A percentile compares a stretch with the other conserved stretches of the same genome.
Conservation (phyloP, 1,284 basidiomycete genomes). For the Singerocomus inundabilis region DNA sequence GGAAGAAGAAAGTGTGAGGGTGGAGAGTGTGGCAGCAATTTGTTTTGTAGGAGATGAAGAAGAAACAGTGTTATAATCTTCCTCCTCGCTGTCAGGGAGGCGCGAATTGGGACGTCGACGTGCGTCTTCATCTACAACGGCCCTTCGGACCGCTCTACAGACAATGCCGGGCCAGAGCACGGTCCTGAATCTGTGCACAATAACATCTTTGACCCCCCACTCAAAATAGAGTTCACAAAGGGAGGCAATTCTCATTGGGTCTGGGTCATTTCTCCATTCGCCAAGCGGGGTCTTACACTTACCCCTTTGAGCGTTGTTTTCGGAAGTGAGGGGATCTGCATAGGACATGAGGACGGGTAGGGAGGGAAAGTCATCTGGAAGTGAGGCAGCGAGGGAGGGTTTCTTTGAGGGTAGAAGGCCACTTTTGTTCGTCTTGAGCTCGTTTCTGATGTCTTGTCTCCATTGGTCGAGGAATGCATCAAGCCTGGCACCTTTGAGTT, state of each 20-base stretch:
- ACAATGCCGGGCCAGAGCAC: conserved; percentile 72
- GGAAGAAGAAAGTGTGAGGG: conserved; percentile 19
- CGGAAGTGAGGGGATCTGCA: conserved; percentile 70
- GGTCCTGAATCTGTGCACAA: conserved; percentile 76
- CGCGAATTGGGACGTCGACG: conserved; percentile 15
- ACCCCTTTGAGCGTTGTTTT: conserved; percentile 46
- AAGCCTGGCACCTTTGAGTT: conserved; percentile 46
- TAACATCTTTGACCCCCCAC: conserved; percentile 80
- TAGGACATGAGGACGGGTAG: conserved; percentile 73
- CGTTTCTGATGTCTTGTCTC: conserved; percentile 62
- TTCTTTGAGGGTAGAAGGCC: conserved; percentile 61
- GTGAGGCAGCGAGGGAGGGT: conserved; percentile 55
- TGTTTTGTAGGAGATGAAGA: conserved; percentile 20
- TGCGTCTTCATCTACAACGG: conserved; percentile 38
- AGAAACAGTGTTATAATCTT: background rate
- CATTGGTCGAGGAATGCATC: conserved; percentile 58
- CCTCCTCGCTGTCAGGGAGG: conserved; percentile 36
- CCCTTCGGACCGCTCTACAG: conserved; percentile 62
- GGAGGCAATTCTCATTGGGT: conserved; percentile 68
- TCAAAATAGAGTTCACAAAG: conserved; percentile 86
- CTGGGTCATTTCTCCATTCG: conserved; percentile 63
- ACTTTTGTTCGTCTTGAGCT: conserved; percentile 69
- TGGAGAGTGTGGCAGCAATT: conserved; percentile 17
- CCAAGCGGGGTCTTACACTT: conserved; percentile 33
- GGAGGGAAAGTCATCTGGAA: conserved; percentile 65